Evolutionary conservation across 179 eudicot genomes (phyloP), one percentile per base, ranked within the genome.

Genomic region (Silene coronaria): DNA sequence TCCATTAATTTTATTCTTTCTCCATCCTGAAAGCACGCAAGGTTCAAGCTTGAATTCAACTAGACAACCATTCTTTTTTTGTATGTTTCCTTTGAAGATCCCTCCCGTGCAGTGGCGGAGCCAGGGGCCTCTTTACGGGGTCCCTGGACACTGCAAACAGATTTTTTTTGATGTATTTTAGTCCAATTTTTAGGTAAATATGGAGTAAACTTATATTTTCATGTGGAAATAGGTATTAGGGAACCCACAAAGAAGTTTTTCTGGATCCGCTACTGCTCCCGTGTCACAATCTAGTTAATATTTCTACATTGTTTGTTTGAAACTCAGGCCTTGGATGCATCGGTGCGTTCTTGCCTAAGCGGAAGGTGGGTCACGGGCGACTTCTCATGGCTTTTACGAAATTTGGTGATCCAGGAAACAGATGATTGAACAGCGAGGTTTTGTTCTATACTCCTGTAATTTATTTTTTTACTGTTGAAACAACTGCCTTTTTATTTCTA

Each of bases 391-490:
- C 46, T 57, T 22, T 42, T 67, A 38, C 45, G 6, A 19, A 38
- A 9, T 67, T 67, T 36, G 26, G 27, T 1, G n/a, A 19, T 67
- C 16, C 38, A 38, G 17, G 10, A 36, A 36, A 21, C 11, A 38
- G 30, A 68, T 67, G 71, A 22, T 22, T 12, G 58, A 45, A 26
- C 27, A 68, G n/a, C 22, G 14, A 67, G 72, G 72, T 69, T 69
- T 42, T 69, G 58, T 45, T 69, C 72, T 42, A 16, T 69, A 45
- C 45, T 7, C 34, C 58, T 69, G 58, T 36, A 38, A 42, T 45
- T 45, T 23, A 42, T 27, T 67, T 67, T 27, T 67, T 67, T 67
- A 67, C 71, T 34, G 58, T 42, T 67, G 53, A 45, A 69, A 42
- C 26, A 69, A 69, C 16, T 38, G 72, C 45, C 32, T 5, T 11